These are phyloP conservation scores for Suillus clintonianus DNA, from an alignment of 768 basidiomycete genomes.

Conservation along the genomic window DNA sequence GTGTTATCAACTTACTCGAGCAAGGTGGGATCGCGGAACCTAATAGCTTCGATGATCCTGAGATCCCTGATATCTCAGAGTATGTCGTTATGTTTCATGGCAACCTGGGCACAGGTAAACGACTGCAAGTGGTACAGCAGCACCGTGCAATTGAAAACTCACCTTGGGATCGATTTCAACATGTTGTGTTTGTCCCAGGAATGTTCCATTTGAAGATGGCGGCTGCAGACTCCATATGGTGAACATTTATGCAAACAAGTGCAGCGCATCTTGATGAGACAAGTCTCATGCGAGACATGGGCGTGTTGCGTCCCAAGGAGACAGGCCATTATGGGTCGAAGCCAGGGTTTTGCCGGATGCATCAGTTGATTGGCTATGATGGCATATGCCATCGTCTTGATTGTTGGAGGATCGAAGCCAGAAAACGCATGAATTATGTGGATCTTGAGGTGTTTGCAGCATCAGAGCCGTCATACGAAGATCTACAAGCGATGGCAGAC, in stretches of 20 bases:
- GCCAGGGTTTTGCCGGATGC: constrained; percentile 36
- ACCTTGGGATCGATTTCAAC: background rate
- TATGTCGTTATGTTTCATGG: constrained; percentile 20
- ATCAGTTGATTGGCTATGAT: constrained; percentile 36
- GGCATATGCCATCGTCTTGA: constrained; percentile 27
- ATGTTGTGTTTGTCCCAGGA: background rate
- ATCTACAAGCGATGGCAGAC: constrained; percentile 26
- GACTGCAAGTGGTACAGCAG: background rate
- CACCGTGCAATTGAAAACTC: too few relatives aligned
- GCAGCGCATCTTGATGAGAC: background rate
- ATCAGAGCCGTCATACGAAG: constrained; percentile 27
- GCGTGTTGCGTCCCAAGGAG: constrained; percentile 28
- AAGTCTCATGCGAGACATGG: constrained; percentile 20
- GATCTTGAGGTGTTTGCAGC: constrained; percentile 33
- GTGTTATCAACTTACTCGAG: constrained; percentile 12
- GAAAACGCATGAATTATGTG: too few relatives aligned
- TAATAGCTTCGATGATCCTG: background rate
- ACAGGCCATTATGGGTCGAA: constrained; percentile 31
- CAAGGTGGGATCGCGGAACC: constrained; percentile 8
- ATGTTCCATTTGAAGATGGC: background rate
- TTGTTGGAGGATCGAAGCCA: constrained; percentile 24
- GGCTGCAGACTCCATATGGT: background rate
- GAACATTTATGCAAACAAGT: background rate
- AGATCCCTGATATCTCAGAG: constrained; percentile 12
- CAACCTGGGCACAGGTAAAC: constrained; percentile 23